These are phyloP conservation scores for Sinapis alba DNA, from an alignment of 441 rosid species.

Conservation along the genomic window DNA sequence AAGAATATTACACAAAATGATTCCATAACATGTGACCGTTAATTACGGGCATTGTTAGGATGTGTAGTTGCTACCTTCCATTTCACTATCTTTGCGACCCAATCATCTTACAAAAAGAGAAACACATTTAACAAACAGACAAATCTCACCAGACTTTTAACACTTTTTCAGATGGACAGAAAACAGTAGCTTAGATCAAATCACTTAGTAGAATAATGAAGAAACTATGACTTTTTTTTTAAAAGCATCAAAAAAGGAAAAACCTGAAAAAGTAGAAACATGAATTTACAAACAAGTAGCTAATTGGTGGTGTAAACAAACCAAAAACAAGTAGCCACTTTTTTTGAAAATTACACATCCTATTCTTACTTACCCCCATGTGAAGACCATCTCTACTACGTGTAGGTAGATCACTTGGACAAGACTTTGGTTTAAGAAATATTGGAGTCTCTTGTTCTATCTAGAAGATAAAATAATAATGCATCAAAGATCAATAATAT, in stretches of 20 bases:
- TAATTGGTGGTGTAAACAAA: constrained; percentile 17
- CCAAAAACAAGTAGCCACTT: constrained; percentile 28
- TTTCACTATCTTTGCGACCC: constrained; percentile 22
- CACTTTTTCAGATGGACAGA: constrained; percentile 27
- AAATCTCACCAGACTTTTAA: constrained; percentile 27
- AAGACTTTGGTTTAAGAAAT: no score
- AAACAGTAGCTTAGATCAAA: constrained; percentile 28
- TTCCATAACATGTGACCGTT: constrained; percentile 24
- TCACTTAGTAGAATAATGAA: constrained; percentile 18
- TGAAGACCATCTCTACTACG: background rate
- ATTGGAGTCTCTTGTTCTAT: no score
- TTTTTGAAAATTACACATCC: background rate
- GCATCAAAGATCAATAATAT: no score
- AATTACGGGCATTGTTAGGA: constrained; percentile 26
- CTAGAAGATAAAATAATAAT: no score
- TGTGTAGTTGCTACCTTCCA: constrained; percentile 19
- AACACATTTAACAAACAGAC: constrained; percentile 24
- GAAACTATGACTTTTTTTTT: constrained; percentile 29
- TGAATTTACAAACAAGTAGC: constrained; percentile 12
- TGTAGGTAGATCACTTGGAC: background rate
- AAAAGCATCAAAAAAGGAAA: constrained; percentile 1
- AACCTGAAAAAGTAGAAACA: background rate
- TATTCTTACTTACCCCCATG: background rate
- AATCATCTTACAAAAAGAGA: constrained; percentile 8
- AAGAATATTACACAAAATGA: constrained; percentile 5